These are phyloP conservation scores for Orbilia oligospora DNA, from an alignment of 2,329 filamentous ascomycete genomes.

Conservation along the genomic window DNA sequence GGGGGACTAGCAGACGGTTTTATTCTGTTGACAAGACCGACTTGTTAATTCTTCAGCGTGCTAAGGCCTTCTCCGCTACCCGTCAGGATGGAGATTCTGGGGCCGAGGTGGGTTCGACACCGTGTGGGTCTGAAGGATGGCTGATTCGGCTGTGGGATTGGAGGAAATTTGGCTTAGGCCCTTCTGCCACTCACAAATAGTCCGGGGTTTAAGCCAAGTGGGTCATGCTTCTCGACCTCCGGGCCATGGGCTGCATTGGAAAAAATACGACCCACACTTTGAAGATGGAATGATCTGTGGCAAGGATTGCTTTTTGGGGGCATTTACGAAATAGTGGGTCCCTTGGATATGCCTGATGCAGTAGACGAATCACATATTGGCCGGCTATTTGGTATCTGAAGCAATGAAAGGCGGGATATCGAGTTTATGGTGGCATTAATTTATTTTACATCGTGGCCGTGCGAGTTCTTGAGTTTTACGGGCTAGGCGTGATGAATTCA, in stretches of 20 bases:
- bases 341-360: constrained; percentile 38
- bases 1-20: constrained; percentile 28
- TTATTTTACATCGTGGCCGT: constrained; percentile 4
- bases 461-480: background rate
- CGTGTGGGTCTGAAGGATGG: constrained; percentile 9
- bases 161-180: constrained; percentile 46
- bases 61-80: constrained; percentile 8
- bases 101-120: constrained; percentile 45
- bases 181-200: constrained; percentile 30
- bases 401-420: constrained; percentile 19
- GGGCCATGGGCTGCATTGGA: constrained; percentile 22
- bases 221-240: constrained; percentile 26
- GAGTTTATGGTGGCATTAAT: constrained; percentile 7
- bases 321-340: constrained; percentile 15
- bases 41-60: constrained; percentile 17
- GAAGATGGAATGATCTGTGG: constrained; percentile 38
- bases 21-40: constrained; percentile 24
- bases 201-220: constrained; percentile 38
- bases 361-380: constrained; percentile 46
- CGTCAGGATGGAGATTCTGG: constrained; percentile 42
- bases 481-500: too few relatives aligned
- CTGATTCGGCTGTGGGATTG: constrained; percentile 36
- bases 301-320: constrained; percentile 37
- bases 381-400: constrained; percentile 38
- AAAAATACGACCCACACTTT: constrained; percentile 29